These are phyloP conservation scores for Sarcomyxa edulis DNA, from an alignment of 768 basidiomycete species.

Conservation along the genomic window DNA sequence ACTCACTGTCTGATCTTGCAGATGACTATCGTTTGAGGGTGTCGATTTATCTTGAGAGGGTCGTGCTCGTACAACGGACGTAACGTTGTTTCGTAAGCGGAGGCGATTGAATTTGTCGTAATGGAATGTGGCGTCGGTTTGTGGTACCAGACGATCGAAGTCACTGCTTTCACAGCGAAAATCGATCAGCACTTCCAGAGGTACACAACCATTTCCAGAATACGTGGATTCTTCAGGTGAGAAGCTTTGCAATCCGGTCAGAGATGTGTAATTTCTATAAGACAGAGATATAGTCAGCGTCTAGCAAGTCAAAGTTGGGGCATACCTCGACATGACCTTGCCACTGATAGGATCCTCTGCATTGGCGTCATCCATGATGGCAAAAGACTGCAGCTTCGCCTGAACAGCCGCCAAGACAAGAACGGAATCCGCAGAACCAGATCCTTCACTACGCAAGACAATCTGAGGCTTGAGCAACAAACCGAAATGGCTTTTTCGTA, in stretches of 20 bases:
- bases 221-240: slow-evolving; percentile 49
- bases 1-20: slow-evolving; percentile 61
- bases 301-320: background rate
- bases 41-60: slow-evolving; percentile 31
- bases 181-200: slow-evolving; percentile 89
- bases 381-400: slow-evolving; percentile 71
- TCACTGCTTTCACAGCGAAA: slow-evolving; percentile 72
- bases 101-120: slow-evolving; percentile 96
- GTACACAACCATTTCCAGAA: slow-evolving; percentile 56
- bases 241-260: slow-evolving; percentile 85
- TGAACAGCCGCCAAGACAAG: slow-evolving; percentile 77
- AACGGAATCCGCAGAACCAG: slow-evolving; percentile 42
- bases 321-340: slow-evolving; percentile 79
- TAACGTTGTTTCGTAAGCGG: slow-evolving; percentile 69
- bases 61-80: slow-evolving; percentile 41
- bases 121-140: slow-evolving; percentile 78
- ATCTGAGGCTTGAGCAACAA: slow-evolving; percentile 91
- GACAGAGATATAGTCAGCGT: slow-evolving; percentile 1
- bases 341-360: slow-evolving; percentile 81
- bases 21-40: slow-evolving; percentile 35
- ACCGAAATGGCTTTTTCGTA: slow-evolving; percentile 72
- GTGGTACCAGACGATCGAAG: slow-evolving; percentile 88
- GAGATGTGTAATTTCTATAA: slow-evolving; percentile 66
- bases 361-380: slow-evolving; percentile 75
- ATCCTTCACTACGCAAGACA: slow-evolving; percentile 58